Evolutionary conservation across 1,284 basidiomycete species (phyloP), one percentile per base, ranked within the genome.

Genomic region (Leccinum subrobustum): DNA sequence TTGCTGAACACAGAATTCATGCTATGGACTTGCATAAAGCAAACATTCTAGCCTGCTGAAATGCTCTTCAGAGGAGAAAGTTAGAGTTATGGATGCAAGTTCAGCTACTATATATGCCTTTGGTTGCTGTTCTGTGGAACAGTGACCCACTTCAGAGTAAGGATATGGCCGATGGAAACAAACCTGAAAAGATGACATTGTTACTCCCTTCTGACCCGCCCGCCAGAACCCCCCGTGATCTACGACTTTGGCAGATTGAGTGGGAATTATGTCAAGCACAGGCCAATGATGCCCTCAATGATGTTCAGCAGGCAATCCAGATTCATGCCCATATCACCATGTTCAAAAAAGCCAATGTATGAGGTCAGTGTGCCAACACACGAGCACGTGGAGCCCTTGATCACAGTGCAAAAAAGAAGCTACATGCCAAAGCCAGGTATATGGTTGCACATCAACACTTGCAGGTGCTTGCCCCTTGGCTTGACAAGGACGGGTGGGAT

Each of bases 101-200:
- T 1, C 60, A 62, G 6, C 1, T 50, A 1, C 3, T 62, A 4
- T 62, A 62, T 5, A 62, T 62, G 33, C 61, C 61, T 6, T 37
- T 14, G 4, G 53, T 61, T 0, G 12, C 60, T 14, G 39, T 18
- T 2, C 52, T 60, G 4, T 20, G 18, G 4, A 16, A 4, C 4
- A 8, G n/a, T n/a, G n/a, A 31, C 31, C 11, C 0, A 9, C 31
- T 31, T 31, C 31, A 31, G 4, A 31, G 31, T 31, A 9, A 31
- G n/a, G n/a, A n/a, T n/a, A n/a, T n/a, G n/a, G n/a, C n/a, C 11
- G 31, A 31, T 31, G 31, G 11, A 31, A 31, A 31, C 3, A 31
- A 31, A 27, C 48, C 39, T 6, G 39, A 58, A 35, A 58, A 29
- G 2, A 2, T 52, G 11, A 20, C 11, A 8, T 23, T 60, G 0